These are phyloP conservation scores for Epichloe scottii DNA, from an alignment of 2,329 filamentous ascomycete species.

Conservation along the genomic window DNA sequence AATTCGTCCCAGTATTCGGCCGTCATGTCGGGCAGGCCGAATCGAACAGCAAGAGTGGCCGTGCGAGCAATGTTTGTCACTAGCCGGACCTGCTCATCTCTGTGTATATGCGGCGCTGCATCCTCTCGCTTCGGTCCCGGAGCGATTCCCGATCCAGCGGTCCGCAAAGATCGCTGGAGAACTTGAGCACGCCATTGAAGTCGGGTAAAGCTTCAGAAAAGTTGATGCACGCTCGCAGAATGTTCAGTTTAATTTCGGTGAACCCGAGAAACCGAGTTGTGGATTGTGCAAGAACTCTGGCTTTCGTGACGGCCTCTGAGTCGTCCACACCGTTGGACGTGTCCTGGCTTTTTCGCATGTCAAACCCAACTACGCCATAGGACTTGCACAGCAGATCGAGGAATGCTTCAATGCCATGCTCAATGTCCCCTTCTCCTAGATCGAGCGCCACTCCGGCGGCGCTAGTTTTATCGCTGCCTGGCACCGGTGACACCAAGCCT, in stretches of 20 bases:
- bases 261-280: slow-evolving; percentile 61
- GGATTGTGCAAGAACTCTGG: slow-evolving; percentile 48
- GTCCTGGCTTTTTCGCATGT: slow-evolving; percentile 19
- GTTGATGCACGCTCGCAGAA: slow-evolving; percentile 80
- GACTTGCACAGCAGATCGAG: slow-evolving; percentile 48
- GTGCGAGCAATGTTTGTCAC: slow-evolving; percentile 78
- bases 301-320: slow-evolving; percentile 38
- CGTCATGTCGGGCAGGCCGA: slow-evolving; percentile 57
- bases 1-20: slow-evolving; percentile 98
- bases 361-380: slow-evolving; percentile 49
- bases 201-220: slow-evolving; percentile 90
- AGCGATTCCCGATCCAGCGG: slow-evolving; percentile 68
- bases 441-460: slow-evolving; percentile 42
- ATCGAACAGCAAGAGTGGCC: slow-evolving; percentile 58
- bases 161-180: slow-evolving; percentile 75
- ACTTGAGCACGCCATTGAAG: slow-evolving; percentile 77
- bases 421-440: slow-evolving; percentile 51
- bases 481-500: slow-evolving; percentile 61
- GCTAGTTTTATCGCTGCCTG: slow-evolving; percentile 34
- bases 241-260: slow-evolving; percentile 67
- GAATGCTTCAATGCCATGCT: slow-evolving; percentile 52
- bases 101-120: slow-evolving; percentile 55
- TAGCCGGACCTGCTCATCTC: slow-evolving; percentile 78
- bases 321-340: slow-evolving; percentile 22
- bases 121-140: slow-evolving; percentile 57